Conservation (phyloP, 2,329 filamentous ascomycete species). For the Neonectria sp. region DNA sequence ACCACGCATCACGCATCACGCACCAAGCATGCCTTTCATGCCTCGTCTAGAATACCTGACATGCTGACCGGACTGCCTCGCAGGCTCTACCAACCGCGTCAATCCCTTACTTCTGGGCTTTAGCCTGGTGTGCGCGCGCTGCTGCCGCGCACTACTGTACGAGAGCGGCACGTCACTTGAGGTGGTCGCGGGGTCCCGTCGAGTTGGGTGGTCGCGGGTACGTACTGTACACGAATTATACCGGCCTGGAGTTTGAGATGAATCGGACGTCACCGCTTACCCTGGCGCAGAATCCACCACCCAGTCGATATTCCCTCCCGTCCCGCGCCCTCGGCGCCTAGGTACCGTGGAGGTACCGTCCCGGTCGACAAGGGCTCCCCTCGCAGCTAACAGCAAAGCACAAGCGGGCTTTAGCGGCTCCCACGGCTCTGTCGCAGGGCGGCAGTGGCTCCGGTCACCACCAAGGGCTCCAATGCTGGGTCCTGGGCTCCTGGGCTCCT, state of each 20-base stretch:
- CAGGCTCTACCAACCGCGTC: constrained; percentile 9
- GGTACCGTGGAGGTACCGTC: constrained; percentile 26
- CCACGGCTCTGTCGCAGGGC: constrained; percentile 30
- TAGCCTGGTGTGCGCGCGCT: constrained; percentile 27
- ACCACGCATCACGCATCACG: neutral
- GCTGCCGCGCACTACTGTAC: constrained; percentile 43
- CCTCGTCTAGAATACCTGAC: constrained; percentile 1
- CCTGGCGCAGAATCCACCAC: constrained; percentile 4
- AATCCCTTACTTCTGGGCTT: constrained; percentile 12
- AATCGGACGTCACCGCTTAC: constrained; percentile 9
- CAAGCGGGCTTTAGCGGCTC: constrained; percentile 28
- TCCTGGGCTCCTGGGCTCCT: constrained; percentile 11
- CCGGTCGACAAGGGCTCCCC: constrained; percentile 19
- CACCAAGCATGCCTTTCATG: neutral
- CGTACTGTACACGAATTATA: constrained; percentile 22
- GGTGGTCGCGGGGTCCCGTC: constrained; percentile 36
- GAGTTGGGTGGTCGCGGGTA: constrained; percentile 28
- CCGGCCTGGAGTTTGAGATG: constrained; percentile 13
- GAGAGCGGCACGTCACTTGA: constrained; percentile 43
- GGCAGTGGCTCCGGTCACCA: constrained; percentile 34
- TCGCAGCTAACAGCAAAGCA: constrained; percentile 29
- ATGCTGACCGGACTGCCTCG: constrained; percentile 13
- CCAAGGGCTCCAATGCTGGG: constrained; percentile 10
- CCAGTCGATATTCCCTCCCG: constrained; percentile 1
- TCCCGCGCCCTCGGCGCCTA: constrained; percentile 3